phyloP scores from a whole-genome alignment of 2,329 filamentous ascomycete species.

The Colletotrichum australisinense region DNA sequence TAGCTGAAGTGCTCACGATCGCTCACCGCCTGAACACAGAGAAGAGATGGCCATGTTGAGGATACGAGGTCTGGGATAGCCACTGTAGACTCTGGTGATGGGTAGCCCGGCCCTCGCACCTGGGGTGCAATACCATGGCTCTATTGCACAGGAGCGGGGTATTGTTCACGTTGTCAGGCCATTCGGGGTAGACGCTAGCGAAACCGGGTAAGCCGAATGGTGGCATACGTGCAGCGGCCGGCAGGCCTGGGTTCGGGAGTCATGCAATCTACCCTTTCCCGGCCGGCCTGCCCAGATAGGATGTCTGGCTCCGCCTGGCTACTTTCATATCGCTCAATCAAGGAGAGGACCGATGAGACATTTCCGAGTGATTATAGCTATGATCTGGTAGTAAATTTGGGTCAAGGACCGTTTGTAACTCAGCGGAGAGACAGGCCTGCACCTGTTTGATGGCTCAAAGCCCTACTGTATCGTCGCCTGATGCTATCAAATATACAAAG shows the following conservation, averaged over 20 bases:
- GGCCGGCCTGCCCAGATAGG: neutral
- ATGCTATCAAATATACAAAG: no score
- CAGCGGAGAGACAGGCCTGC: no score
- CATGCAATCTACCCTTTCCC: no score
- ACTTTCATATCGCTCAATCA: neutral
- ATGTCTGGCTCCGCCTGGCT: neutral
- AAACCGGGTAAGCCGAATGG: neutral
- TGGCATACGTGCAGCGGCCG: neutral
- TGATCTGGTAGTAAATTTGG: no score
- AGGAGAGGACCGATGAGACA: no score
- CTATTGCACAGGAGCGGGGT: neutral
- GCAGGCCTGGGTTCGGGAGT: neutral
- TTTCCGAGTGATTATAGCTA: no score
- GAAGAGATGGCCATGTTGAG: neutral
- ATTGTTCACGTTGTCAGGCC: neutral
- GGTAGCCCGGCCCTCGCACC: neutral
- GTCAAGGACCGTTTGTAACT: no score
- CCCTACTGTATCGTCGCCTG: neutral
- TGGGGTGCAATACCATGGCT: neutral
- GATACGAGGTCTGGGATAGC: neutral
- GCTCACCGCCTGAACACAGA: neutral
- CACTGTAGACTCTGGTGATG: neutral
- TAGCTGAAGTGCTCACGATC: neutral
- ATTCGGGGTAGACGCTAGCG: neutral
- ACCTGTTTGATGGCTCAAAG: no score